Evolutionary conservation across 257 asterid species (phyloP), one percentile per base, ranked within the genome.

Genomic region (Salvia hispanica): DNA sequence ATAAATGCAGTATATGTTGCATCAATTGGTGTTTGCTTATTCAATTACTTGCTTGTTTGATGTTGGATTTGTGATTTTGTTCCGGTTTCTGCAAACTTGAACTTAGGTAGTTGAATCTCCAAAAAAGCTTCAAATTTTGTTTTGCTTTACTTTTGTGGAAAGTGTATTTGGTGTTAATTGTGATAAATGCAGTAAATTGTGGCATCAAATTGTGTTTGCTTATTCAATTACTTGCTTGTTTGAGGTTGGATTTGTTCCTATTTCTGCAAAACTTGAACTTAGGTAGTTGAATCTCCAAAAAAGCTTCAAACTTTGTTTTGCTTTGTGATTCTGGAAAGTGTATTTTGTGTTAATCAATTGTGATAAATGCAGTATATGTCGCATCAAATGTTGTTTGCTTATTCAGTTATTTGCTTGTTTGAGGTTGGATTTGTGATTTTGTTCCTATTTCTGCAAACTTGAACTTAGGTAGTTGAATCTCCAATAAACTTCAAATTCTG

Each of bases 301-400:
- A 2, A 25, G 2, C 31, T 25, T 25, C 31, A 25, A 25, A 25
- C 2, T 25, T 0, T 5, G 18, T 37, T 66, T 47, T 6, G 25
- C n/a, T 51, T 15, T 43, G 18, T 51, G 3, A 3, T 18, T 45
- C 9, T 16, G 25, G 54, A 8, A 14, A 42, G 69, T 57, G 72
- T 63, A 75, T 69, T 36, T 40, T 36, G 53, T 69, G 72, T 64
- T 56, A 42, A 69, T 33, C n/a, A n/a, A n/a, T n/a, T 40, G 69
- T 58, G 58, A 15, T 43, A 1, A 50, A 21, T 58, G 66, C 62
- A 16, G 72, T 56, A 45, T 70, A 75, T 64, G 62, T 51, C 69
- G 9, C 55, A 50, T 69, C 55, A 25, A 55, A 44, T 37, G 2
- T 7, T 60, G 70, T 33, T 34, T 74, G 47, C 21, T 5, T 61